Percentiles rank a stretch among this genome's conserved stretches.
Conservation (phyloP, 805 yeast species). For the Priceomyces castillae region DNA sequence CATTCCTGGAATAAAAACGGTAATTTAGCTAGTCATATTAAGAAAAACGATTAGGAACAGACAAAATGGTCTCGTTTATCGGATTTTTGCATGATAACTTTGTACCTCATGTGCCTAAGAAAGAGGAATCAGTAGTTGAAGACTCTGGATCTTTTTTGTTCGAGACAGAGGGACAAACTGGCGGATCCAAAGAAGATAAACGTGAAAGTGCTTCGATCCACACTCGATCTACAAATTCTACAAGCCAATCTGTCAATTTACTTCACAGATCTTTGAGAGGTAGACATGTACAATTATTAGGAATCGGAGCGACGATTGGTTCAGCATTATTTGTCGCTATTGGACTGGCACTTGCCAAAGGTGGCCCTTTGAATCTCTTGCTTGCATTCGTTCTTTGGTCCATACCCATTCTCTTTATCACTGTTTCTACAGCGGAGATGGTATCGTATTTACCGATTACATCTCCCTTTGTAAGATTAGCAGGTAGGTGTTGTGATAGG, state of each 20-base stretch:
- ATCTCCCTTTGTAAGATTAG: slow-evolving; percentile 73
- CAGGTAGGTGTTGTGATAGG: slow-evolving; percentile 73
- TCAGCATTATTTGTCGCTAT: slow-evolving; percentile 76
- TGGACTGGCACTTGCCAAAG: slow-evolving; percentile 59
- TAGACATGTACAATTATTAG: slow-evolving; percentile 75
- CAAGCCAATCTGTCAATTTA: slow-evolving; percentile 11
- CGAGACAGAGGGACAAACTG: neutral
- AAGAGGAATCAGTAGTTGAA: slow-evolving; percentile 2
- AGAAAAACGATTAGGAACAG: too few relatives aligned
- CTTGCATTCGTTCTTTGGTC: slow-evolving; percentile 68
- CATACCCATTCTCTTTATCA: slow-evolving; percentile 61
- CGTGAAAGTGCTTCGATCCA: slow-evolving; percentile 14
- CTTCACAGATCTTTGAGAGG: slow-evolving; percentile 50
- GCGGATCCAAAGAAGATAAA: slow-evolving; percentile 1
- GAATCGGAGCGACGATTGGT: slow-evolving; percentile 81
- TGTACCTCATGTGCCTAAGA: slow-evolving; percentile 12
- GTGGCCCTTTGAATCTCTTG: slow-evolving; percentile 70
- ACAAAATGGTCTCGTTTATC: neutral
- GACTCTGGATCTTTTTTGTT: neutral
- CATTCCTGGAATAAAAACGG: too few relatives aligned
- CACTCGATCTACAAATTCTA: slow-evolving; percentile 14
- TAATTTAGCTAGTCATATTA: too few relatives aligned
- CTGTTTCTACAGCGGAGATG: slow-evolving; percentile 75
- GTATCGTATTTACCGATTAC: slow-evolving; percentile 72
- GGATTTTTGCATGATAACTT: slow-evolving; percentile 11